Evolutionary conservation across 768 basidiomycete genomes (phyloP), one percentile per base, ranked within the genome.

Genomic region (Fistulinella prunicolor): DNA sequence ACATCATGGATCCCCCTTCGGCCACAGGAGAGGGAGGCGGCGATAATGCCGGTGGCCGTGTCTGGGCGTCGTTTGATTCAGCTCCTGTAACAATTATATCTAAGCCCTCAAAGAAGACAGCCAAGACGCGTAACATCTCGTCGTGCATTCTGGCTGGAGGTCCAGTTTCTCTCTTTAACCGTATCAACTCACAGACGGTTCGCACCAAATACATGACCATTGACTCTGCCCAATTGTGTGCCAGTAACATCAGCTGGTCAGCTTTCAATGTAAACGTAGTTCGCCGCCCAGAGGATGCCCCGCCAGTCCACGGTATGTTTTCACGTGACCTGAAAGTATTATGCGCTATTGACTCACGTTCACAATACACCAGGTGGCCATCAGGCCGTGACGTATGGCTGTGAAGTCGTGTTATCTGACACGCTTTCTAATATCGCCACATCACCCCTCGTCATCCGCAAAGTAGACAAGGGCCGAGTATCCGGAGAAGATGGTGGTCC

Each of bases 141-240:
- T 91, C 85, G 19, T 94, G 92, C 72, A 92, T 96, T 66, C 78
- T 92, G 46, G 86, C 86, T 23, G 87, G 89, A 40, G 88, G 90
- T 19, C 87, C 91, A 29, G 89, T 97, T 42, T 90, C 91, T 44
- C 79, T 97, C 39, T 95, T 94, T 78, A 93, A 94, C 67, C 86
- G 94, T 61, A 92, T 97, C 77, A 94, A 95, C 70, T 90, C 89
- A 13, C 94, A 97, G 71, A 93, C 94, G 32, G 93, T 95, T 50
- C 86, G 94, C 63, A 96, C 94, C 48, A 95, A 95, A 74, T 97
- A 94, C 69, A 93, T 97, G 89, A 90, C 89, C 46, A 85, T 94
- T 64, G 91, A 94, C 57, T 81, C 83, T 57, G 82, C 79, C 43
- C 82, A 85, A 61, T 72, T 92, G 49, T 87, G 86, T 70, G 89